Conservation (phyloP, 305 asterid genomes). For the Euphrasia arctica region DNA sequence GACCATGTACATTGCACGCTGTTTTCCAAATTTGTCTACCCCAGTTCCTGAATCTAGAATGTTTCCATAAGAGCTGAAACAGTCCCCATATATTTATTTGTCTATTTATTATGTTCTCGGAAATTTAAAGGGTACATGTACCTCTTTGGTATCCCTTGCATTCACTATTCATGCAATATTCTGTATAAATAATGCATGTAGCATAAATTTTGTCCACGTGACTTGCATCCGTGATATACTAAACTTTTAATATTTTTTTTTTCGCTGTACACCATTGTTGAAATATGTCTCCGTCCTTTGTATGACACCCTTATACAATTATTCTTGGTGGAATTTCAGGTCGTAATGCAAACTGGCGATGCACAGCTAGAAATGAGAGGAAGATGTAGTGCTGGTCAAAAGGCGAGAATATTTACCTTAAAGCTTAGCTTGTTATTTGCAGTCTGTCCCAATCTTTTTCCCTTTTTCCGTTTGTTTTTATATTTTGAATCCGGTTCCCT, state of each 20-base stretch:
- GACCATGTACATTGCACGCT: constrained; percentile 14
- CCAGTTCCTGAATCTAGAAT: constrained; percentile 20
- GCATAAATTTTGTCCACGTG: too few species aligned
- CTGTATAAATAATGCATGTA: background rate
- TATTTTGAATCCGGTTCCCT: background rate
- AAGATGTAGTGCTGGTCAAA: constrained; percentile 99
- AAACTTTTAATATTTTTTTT: background rate
- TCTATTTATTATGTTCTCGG: background rate
- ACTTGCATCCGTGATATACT: background rate
- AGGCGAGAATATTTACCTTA: constrained; percentile 40
- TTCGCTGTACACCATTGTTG: background rate
- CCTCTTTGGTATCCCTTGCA: background rate
- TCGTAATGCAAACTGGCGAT: constrained; percentile 97
- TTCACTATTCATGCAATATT: constrained; percentile 11
- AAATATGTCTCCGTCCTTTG: background rate
- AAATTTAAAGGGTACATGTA: background rate
- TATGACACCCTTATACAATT: background rate
- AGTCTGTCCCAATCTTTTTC: background rate
- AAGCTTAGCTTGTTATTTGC: constrained; percentile 9
- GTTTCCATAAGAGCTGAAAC: constrained; percentile 1
- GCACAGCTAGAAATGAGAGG: constrained; percentile 99
- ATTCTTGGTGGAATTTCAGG: constrained; percentile 41
- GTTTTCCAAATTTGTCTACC: constrained; percentile 14
- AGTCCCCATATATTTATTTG: background rate
- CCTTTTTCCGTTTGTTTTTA: background rate